phyloP scores from a whole-genome alignment of 1,284 basidiomycete genomes.

The Trametes versicolor region DNA sequence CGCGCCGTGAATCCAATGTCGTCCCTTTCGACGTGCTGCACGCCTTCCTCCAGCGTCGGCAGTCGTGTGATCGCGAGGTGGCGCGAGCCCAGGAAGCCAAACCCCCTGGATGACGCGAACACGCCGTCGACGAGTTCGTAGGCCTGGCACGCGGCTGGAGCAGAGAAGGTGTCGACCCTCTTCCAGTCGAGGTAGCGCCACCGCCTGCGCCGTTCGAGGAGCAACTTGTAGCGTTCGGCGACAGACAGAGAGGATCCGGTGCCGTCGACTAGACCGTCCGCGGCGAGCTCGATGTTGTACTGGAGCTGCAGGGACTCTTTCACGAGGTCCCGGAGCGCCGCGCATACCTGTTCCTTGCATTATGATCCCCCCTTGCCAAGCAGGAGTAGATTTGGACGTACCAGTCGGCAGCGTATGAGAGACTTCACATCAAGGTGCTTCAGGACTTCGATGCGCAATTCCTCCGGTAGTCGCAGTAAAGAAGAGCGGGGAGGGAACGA shows the following conservation, averaged over 20 bases:
- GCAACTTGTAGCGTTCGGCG: constrained; percentile 50
- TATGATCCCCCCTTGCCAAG: neutral
- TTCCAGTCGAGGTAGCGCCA: constrained; percentile 56
- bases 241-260: constrained; percentile 39
- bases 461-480: constrained; percentile 34
- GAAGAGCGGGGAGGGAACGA: neutral
- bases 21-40: constrained; percentile 41
- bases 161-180: constrained; percentile 40
- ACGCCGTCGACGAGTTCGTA: constrained; percentile 68
- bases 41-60: constrained; percentile 43
- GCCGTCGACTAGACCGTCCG: constrained; percentile 55
- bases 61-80: constrained; percentile 52
- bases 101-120: constrained; percentile 55
- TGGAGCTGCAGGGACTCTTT: constrained; percentile 51
- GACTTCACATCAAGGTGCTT: constrained; percentile 34
- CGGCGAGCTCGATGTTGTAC: constrained; percentile 59
- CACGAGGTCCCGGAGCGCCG: constrained; percentile 46
- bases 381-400: constrained; percentile 23
- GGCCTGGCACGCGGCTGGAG: constrained; percentile 56
- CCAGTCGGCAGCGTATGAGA: constrained; percentile 37
- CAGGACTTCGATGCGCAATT: constrained; percentile 42
- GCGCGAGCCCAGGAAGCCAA: constrained; percentile 35
- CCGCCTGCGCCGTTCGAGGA: constrained; percentile 50
- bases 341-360: constrained; percentile 52
- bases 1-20: constrained; percentile 55